A percentile compares a stretch with the other conserved stretches of the same genome.
phyloP scores from a whole-genome alignment of 257 asterid genomes.

The Coffea eugenioides region DNA sequence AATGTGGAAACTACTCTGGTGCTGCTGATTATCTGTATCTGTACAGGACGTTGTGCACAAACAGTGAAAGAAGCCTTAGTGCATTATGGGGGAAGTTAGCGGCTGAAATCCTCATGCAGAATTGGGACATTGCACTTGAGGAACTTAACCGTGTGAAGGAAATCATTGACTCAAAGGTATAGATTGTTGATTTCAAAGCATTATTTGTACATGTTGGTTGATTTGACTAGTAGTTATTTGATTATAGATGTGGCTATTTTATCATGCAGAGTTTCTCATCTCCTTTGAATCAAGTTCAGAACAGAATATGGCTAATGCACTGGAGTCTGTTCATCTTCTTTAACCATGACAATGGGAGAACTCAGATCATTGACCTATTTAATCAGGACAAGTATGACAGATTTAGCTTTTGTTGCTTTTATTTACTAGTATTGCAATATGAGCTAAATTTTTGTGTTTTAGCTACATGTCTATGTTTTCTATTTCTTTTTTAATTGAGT shows the following conservation, averaged over 20 bases:
- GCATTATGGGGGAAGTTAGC: conserved; percentile 98
- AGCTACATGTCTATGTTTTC: not conserved
- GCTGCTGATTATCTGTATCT: conserved; percentile 97
- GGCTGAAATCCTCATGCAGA: conserved; percentile 96
- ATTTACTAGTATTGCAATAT: not conserved
- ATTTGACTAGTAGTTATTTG: not conserved
- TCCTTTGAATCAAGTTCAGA: conserved; percentile 86
- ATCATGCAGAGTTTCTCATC: conserved; percentile 76
- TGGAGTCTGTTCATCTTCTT: conserved; percentile 97
- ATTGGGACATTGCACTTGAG: conserved; percentile 91
- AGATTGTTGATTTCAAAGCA: not conserved
- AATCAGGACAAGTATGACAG: conserved; percentile 88
- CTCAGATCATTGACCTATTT: conserved; percentile 84
- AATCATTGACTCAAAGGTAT: conserved; percentile 87
- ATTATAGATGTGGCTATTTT: not conserved
- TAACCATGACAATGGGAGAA: conserved; percentile 96
- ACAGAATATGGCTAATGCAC: conserved; percentile 96
- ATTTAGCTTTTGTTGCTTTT: conserved; percentile 1
- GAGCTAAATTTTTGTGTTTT: not conserved
- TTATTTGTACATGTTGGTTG: not conserved
- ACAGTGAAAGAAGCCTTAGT: conserved; percentile 82
- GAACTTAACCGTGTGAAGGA: conserved; percentile 96
- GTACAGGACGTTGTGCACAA: conserved; percentile 74
- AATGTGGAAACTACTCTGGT: conserved; percentile 97
- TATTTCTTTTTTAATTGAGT: not conserved